These are phyloP conservation scores for Penicillium parvum DNA, from an alignment of 495 filamentous ascomycete genomes.

Conservation along the genomic window DNA sequence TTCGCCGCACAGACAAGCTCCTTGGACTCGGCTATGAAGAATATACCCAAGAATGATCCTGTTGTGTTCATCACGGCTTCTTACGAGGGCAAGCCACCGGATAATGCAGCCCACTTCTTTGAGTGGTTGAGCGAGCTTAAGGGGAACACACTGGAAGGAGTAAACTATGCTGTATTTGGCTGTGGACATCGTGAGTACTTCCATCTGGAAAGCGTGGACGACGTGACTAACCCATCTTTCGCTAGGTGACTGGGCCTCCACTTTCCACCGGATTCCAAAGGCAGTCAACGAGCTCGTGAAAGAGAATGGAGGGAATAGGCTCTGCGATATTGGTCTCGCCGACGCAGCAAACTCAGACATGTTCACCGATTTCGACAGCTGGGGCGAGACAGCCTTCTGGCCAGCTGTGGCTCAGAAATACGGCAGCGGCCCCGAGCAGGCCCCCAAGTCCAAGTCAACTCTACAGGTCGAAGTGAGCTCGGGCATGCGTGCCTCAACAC, in stretches of 20 bases:
- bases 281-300: conserved; percentile 50
- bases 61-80: conserved; percentile 65
- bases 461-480: conserved; percentile 56
- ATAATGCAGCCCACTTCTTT: conserved; percentile 68
- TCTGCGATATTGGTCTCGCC: conserved; percentile 53
- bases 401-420: conserved; percentile 51
- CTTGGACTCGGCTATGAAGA: conserved; percentile 59
- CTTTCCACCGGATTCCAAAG: conserved; percentile 70
- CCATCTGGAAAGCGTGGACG: no score
- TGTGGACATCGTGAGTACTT: conserved; percentile 35
- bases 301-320: conserved; percentile 48
- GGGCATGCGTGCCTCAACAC: conserved; percentile 51
- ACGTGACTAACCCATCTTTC: conserved; percentile 1
- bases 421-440: conserved; percentile 28
- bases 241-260: conserved; percentile 58
- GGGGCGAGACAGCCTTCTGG: conserved; percentile 64
- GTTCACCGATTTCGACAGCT: conserved; percentile 67
- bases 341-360: conserved; percentile 62
- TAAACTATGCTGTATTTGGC: conserved; percentile 62
- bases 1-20: conserved; percentile 52
- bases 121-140: conserved; percentile 57
- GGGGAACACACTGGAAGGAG: conserved; percentile 45
- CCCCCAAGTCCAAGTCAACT: conserved; percentile 27
- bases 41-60: conserved; percentile 56
- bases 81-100: conserved; percentile 72